Evolutionary conservation across 2,329 filamentous ascomycete genomes (phyloP).

Genomic region (Coniochaeta sp.): DNA sequence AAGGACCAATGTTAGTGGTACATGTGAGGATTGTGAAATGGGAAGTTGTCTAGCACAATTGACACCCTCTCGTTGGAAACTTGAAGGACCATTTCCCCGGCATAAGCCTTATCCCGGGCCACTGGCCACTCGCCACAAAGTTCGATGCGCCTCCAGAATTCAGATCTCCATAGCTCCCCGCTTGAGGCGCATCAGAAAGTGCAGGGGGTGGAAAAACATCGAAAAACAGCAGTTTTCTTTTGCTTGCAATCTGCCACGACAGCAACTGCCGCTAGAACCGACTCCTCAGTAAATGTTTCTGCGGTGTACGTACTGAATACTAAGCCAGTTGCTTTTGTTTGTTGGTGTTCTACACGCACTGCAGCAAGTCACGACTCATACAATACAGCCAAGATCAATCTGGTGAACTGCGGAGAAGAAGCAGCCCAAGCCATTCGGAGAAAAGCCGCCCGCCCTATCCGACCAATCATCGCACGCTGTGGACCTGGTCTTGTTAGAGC

Average conservation of each 20-base stretch:
- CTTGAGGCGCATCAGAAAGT: background rate
- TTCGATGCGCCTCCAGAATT: constrained; percentile 3
- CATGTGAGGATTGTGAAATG: too few relatives aligned
- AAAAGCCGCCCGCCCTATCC: background rate
- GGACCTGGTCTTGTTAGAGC: background rate
- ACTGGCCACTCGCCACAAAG: background rate
- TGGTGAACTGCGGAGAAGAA: background rate
- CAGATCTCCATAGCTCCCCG: constrained; percentile 2
- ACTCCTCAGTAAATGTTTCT: background rate
- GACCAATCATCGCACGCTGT: background rate
- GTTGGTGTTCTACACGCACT: too few relatives aligned
- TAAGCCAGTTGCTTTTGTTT: too few relatives aligned
- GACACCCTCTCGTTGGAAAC: too few relatives aligned
- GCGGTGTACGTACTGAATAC: too few relatives aligned
- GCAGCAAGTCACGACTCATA: too few relatives aligned
- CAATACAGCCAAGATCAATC: too few relatives aligned
- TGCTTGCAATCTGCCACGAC: background rate
- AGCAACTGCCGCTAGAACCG: background rate
- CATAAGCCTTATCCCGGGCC: too few relatives aligned
- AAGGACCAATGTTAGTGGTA: too few relatives aligned
- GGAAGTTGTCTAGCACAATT: too few relatives aligned
- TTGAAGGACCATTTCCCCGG: too few relatives aligned
- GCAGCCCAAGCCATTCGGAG: background rate
- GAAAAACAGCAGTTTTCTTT: too few relatives aligned
- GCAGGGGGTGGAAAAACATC: background rate